phyloP scores from a whole-genome alignment of 495 filamentous ascomycete genomes.

The Usnea hakonensis region DNA sequence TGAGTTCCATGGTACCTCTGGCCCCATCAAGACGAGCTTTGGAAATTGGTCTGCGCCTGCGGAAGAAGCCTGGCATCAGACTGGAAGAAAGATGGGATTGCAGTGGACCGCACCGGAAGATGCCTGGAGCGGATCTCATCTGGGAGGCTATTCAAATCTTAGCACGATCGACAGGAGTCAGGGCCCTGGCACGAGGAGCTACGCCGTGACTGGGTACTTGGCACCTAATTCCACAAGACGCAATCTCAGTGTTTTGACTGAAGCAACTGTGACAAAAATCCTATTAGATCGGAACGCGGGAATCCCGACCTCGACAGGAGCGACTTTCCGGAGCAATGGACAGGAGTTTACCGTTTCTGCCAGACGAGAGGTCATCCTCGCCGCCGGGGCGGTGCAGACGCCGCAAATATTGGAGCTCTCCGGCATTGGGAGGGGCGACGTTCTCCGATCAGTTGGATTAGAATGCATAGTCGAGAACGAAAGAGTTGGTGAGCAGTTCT shows the following conservation, averaged over 20 bases:
- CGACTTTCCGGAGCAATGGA: slow-evolving; percentile 27
- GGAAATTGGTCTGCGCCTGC: slow-evolving; percentile 26
- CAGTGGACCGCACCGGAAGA: slow-evolving; percentile 7
- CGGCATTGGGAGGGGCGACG: slow-evolving; percentile 34
- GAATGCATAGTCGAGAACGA: slow-evolving; percentile 31
- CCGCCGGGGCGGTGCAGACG: slow-evolving; percentile 43
- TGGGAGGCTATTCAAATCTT: slow-evolving; percentile 32
- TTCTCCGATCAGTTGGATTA: slow-evolving; percentile 33
- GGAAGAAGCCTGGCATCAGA: slow-evolving; percentile 27
- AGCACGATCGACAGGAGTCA: slow-evolving; percentile 33
- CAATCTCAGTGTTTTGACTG: slow-evolving; percentile 42
- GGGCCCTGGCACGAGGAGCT: slow-evolving; percentile 39
- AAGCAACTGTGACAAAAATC: slow-evolving; percentile 36
- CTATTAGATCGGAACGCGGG: slow-evolving; percentile 24
- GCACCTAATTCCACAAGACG: slow-evolving; percentile 30
- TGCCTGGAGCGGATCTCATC: slow-evolving; percentile 32
- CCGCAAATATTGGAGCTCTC: slow-evolving; percentile 48
- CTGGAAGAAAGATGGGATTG: slow-evolving; percentile 22
- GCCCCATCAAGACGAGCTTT: slow-evolving; percentile 31
- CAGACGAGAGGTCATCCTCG: slow-evolving; percentile 42
- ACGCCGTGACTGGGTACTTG: slow-evolving; percentile 39
- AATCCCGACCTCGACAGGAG: slow-evolving; percentile 23
- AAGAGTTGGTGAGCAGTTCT: slow-evolving; percentile 42
- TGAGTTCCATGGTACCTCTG: slow-evolving; percentile 28
- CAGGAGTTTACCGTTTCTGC: slow-evolving; percentile 24